Conservation (phyloP, 73 alveolate genomes). For the Paramecium octaurelia region DNA sequence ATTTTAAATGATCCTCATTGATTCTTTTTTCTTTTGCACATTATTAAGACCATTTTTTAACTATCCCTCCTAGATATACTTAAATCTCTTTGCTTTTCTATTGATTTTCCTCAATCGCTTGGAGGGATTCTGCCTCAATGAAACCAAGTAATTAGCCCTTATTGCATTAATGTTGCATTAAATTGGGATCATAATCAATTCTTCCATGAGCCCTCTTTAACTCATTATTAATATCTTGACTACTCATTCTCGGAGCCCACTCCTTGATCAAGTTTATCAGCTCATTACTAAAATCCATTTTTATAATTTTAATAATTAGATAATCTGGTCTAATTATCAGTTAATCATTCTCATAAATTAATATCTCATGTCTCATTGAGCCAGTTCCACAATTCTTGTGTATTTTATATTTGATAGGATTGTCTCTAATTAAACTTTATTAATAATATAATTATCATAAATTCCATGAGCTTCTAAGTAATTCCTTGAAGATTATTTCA, state of each 20-base stretch:
- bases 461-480: neutral
- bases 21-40: conserved; percentile 26
- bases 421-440: neutral
- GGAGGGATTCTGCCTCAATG: neutral
- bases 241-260: neutral
- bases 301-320: neutral
- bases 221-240: neutral
- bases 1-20: conserved; percentile 11
- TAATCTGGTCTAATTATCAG: neutral
- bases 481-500: neutral
- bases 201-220: neutral
- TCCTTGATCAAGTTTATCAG: neutral
- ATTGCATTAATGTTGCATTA: neutral
- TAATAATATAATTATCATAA: neutral
- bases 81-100: neutral
- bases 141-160: neutral
- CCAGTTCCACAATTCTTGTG: neutral
- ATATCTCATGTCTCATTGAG: too few relatives aligned
- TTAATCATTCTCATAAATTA: neutral
- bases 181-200: neutral
- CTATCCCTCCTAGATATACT: neutral
- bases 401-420: neutral
- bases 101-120: neutral
- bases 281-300: neutral
- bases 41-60: conserved; percentile 35